phyloP scores from a whole-genome alignment of 1,139 yeast species.

The Yamadazyma blattariae region DNA sequence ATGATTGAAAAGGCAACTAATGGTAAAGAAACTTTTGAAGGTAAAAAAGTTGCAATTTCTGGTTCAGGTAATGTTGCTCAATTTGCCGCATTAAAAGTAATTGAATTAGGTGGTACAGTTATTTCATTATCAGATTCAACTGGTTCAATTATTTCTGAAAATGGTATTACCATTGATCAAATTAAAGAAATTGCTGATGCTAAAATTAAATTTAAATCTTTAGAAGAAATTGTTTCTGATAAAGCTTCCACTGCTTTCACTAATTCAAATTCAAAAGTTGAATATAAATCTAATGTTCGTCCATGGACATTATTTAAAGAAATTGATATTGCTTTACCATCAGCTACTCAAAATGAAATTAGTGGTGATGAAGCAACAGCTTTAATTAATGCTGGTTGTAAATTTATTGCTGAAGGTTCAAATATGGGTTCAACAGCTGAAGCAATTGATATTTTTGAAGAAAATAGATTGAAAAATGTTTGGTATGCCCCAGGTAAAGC shows the following conservation, averaged over 20 bases:
- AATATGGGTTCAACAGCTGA: conserved; percentile 99
- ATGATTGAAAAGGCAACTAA: conserved; percentile 92
- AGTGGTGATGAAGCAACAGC: conserved; percentile 96
- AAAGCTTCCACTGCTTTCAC: conserved; percentile 61
- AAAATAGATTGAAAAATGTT: conserved; percentile 72
- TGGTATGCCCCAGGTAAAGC: conserved; percentile 99
- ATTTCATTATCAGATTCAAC: conserved; percentile 92
- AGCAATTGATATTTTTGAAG: conserved; percentile 93
- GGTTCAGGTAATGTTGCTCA: conserved; percentile 99
- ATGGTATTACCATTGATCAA: conserved; percentile 83
- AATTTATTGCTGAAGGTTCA: conserved; percentile 97
- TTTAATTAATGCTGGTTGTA: conserved; percentile 86
- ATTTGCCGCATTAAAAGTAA: conserved; percentile 95
- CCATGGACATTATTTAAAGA: conserved; percentile 94
- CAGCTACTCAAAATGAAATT: conserved; percentile 98
- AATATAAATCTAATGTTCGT: conserved; percentile 89
- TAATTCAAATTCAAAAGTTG: conserved; percentile 45
- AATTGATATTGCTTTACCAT: conserved; percentile 95
- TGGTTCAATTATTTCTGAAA: conserved; percentile 76
- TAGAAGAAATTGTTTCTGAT: conserved; percentile 60
- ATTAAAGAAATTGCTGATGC: conserved; percentile 73
- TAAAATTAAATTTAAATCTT: conserved; percentile 77
- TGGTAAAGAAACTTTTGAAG: conserved; percentile 85
- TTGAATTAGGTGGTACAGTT: conserved; percentile 94
- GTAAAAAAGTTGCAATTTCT: conserved; percentile 93